Base-by-base conservation (phyloP, 78 protist species). In the Dictyostelium brefeldianum region DNA sequence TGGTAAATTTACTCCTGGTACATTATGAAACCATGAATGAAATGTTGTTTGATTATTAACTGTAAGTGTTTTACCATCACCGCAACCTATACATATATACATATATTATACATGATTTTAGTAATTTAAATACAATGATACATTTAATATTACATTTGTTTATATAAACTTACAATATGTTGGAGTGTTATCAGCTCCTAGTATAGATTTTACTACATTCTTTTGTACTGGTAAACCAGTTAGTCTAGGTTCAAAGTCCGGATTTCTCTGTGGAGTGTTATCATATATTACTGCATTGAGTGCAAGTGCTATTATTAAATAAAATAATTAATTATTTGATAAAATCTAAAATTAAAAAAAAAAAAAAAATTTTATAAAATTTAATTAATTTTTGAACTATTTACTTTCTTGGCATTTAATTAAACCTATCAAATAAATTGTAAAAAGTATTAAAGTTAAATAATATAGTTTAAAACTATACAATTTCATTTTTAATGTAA, bases 101-200 rank as follows among this genome's bases (percentile, higher is more conserved):
- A 20, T 20, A 56, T 56, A 20, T 20, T 8, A 11, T 17, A 56
- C n/a, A 20, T 56, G 6, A 11, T 56, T 56, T 56, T 56, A 56
- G 6, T 54, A 54, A 18, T 54, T 51, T n/a, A n/a, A n/a, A n/a
- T n/a, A n/a, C n/a, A n/a, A n/a, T n/a, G n/a, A n/a, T n/a, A n/a
- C n/a, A 56, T 59, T 59, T 59, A 22, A 5, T 56, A 9, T 59
- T 59, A n/a, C n/a, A n/a, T 59, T 56, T 51, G 1, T 51, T 9
- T 51, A 8, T 8, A 56, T 7, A 31, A 15, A 36, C 36, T 20
- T n/a, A 64, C 84, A 78, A 31, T 77, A 87, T 3, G 50, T 31
- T n/a, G 93, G 93, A 14, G 67, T 87, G 14, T 54, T 31, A 27
- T 87, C 57, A 27, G 5, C 17, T 14, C 78, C 84, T 18, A 87